Evolutionary conservation across 2,329 filamentous ascomycete species (phyloP).

Genomic region (Cladosporium colombiae): DNA sequence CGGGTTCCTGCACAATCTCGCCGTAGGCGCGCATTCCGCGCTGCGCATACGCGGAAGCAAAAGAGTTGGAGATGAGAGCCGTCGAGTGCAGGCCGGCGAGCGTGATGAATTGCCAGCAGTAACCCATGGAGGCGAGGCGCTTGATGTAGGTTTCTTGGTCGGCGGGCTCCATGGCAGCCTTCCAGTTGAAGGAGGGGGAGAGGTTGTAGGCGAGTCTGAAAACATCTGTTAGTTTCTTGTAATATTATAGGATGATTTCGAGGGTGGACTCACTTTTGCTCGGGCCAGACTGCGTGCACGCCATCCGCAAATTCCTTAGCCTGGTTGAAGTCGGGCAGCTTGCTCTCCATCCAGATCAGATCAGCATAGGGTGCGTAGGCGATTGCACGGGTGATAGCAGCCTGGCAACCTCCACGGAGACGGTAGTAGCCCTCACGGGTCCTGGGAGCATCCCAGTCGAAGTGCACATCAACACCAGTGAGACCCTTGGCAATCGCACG

Average conservation of each 20-base stretch:
- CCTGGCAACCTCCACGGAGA: conserved; percentile 86
- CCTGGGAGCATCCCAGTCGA: conserved; percentile 92
- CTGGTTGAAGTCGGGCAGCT: conserved; percentile 87
- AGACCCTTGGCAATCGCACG: conserved; percentile 75
- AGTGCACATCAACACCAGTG: conserved; percentile 79
- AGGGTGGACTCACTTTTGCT: conserved; percentile 75
- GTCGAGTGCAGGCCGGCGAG: conserved; percentile 94
- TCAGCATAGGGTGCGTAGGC: conserved; percentile 93
- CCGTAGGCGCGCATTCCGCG: conserved; percentile 95
- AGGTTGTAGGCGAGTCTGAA: conserved; percentile 92
- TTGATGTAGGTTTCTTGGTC: conserved; percentile 98
- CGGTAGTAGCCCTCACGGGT: conserved; percentile 96
- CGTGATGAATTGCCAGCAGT: conserved; percentile 99
- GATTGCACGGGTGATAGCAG: conserved; percentile 84
- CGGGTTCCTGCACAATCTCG: conserved; percentile 95
- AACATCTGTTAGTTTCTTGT: conserved; percentile 20
- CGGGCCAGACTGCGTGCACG: conserved; percentile 90
- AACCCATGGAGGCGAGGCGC: conserved; percentile 81
- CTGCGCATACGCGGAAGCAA: conserved; percentile 77
- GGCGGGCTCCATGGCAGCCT: conserved; percentile 84
- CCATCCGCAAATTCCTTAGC: conserved; percentile 91
- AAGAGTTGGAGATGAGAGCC: conserved; percentile 86
- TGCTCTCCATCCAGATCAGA: conserved; percentile 99
- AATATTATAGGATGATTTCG: background rate
- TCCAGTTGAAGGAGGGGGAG: conserved; percentile 99